Conservation (phyloP, 176 grass and related monocot species). For the Eremochloa ophiuroides region DNA sequence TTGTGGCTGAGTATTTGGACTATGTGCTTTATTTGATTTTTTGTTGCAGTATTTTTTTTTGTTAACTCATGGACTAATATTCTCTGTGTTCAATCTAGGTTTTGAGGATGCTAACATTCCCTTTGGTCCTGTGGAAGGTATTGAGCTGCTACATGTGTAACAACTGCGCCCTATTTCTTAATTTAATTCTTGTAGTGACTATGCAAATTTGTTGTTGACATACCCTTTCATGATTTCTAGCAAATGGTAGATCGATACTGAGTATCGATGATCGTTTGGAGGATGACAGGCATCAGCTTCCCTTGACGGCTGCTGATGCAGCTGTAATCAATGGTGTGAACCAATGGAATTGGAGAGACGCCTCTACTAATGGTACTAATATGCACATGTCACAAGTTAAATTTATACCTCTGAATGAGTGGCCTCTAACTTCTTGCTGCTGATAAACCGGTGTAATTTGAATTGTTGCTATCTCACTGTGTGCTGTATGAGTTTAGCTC, state of each 20-base stretch:
- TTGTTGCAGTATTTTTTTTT: neutral
- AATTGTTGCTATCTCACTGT: slow-evolving; percentile 8
- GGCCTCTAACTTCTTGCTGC: neutral
- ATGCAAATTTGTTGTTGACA: neutral
- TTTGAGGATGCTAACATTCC: slow-evolving; percentile 88
- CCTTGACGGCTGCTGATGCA: slow-evolving; percentile 69
- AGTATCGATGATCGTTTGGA: slow-evolving; percentile 70
- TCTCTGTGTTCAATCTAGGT: slow-evolving; percentile 41
- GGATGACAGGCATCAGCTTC: slow-evolving; percentile 60
- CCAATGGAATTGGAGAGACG: slow-evolving; percentile 96
- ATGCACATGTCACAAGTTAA: neutral
- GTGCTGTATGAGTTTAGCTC: neutral
- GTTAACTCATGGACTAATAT: slow-evolving; percentile 26
- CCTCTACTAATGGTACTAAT: slow-evolving; percentile 70
- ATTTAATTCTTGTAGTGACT: neutral
- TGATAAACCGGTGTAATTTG: neutral
- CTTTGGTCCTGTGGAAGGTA: slow-evolving; percentile 93
- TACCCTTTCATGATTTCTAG: slow-evolving; percentile 42
- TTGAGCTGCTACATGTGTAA: neutral
- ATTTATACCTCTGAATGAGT: neutral
- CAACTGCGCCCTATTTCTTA: neutral
- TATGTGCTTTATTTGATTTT: slow-evolving; percentile 9
- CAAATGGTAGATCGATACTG: slow-evolving; percentile 65
- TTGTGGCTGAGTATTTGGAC: neutral
- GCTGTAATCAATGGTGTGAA: slow-evolving; percentile 80